Percentiles rank a stretch among this genome's conserved stretches.
These are phyloP conservation scores for Ogataea trehalophila DNA, from an alignment of 805 yeast species.

Conservation along the genomic window DNA sequence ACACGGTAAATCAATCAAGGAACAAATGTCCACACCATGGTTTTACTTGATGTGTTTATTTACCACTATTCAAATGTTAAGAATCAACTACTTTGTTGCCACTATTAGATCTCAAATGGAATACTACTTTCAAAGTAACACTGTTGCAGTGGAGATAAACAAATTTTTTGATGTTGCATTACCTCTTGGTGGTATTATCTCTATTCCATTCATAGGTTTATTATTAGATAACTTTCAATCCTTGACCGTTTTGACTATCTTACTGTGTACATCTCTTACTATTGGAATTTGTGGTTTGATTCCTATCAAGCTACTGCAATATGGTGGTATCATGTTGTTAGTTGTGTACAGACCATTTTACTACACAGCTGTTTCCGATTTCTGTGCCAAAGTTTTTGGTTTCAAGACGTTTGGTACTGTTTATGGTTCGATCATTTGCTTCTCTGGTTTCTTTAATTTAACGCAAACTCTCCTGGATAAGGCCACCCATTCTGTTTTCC, in stretches of 20 bases:
- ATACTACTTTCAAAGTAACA: slow-evolving; percentile 52
- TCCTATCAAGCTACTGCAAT: slow-evolving; percentile 44
- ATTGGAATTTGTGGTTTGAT: slow-evolving; percentile 73
- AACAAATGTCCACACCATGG: slow-evolving; percentile 59
- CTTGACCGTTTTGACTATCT: slow-evolving; percentile 46
- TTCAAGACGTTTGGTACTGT: slow-evolving; percentile 88
- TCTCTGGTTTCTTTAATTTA: slow-evolving; percentile 78
- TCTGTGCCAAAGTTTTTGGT: slow-evolving; percentile 89
- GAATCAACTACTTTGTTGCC: slow-evolving; percentile 91
- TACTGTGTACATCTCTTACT: slow-evolving; percentile 48
- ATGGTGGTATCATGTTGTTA: slow-evolving; percentile 62
- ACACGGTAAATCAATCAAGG: slow-evolving; percentile 47
- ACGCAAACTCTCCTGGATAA: slow-evolving; percentile 66
- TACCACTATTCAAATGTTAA: slow-evolving; percentile 83
- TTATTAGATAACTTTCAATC: slow-evolving; percentile 72
- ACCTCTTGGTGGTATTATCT: slow-evolving; percentile 82
- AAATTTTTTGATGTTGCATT: slow-evolving; percentile 79
- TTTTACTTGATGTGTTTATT: slow-evolving; percentile 71
- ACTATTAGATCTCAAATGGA: slow-evolving; percentile 80
- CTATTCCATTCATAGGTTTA: slow-evolving; percentile 84
- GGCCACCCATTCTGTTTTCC: slow-evolving; percentile 60
- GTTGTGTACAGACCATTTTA: slow-evolving; percentile 88
- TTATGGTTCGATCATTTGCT: slow-evolving; percentile 79
- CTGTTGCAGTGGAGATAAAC: slow-evolving; percentile 53
- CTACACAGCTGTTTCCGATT: slow-evolving; percentile 89